A percentile compares a stretch with the other conserved stretches of the same genome.
These are phyloP conservation scores for Aciculosporium take DNA, from an alignment of 2,329 filamentous ascomycete species.

Conservation along the genomic window DNA sequence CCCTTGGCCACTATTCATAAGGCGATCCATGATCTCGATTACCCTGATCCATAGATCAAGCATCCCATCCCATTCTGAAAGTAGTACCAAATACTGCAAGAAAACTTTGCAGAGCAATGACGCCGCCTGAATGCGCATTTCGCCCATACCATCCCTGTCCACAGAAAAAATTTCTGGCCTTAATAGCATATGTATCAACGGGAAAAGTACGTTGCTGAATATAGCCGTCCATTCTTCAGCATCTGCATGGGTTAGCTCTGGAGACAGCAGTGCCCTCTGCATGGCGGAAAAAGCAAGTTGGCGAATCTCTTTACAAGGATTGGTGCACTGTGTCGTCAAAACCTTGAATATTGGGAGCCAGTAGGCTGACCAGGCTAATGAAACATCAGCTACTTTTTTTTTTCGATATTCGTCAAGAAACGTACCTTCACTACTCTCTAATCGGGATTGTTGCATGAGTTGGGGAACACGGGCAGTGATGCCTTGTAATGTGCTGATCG, in stretches of 20 bases:
- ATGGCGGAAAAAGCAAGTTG: conserved; percentile 77
- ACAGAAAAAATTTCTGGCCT: conserved; percentile 91
- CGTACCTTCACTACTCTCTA: conserved; percentile 70
- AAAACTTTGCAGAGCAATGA: conserved; percentile 92
- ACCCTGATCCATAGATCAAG: conserved; percentile 85
- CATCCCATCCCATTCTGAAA: conserved; percentile 79
- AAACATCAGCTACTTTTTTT: conserved; percentile 2
- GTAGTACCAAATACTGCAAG: conserved; percentile 74
- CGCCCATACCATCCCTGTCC: conserved; percentile 85
- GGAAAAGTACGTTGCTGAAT: conserved; percentile 86
- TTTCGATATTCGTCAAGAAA: not conserved
- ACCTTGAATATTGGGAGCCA: conserved; percentile 92
- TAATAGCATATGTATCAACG: conserved; percentile 69
- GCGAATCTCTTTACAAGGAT: conserved; percentile 84
- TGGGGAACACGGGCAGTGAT: conserved; percentile 70
- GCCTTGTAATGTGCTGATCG: conserved; percentile 67
- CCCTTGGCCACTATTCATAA: conserved; percentile 91
- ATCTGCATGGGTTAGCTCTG: conserved; percentile 67
- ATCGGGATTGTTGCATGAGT: conserved; percentile 83
- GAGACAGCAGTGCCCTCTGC: conserved; percentile 73
- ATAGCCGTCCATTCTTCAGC: conserved; percentile 91
- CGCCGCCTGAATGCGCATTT: conserved; percentile 82
- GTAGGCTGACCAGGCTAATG: conserved; percentile 81
- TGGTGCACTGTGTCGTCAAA: conserved; percentile 79
- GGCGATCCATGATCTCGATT: conserved; percentile 82